Percentiles rank a stretch among this genome's conserved stretches.
These are phyloP conservation scores for Ceratocystis colombiana DNA, from an alignment of 2,329 filamentous ascomycete genomes.

Conservation along the genomic window DNA sequence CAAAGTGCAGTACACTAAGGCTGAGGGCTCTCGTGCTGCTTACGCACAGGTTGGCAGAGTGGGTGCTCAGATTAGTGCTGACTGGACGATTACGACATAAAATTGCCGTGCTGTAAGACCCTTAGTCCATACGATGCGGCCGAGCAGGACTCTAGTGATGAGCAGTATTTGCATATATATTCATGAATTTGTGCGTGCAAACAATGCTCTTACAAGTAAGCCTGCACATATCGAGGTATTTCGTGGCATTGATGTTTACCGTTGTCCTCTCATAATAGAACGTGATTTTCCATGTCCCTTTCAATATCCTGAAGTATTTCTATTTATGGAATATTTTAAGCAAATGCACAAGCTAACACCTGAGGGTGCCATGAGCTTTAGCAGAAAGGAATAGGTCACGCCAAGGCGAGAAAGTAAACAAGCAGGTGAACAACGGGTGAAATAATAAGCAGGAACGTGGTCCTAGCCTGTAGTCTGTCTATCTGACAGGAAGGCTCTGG, in stretches of 20 bases:
- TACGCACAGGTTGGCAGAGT: slow-evolving; percentile 46
- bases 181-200: too few species aligned
- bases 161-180: neutral
- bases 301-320: neutral
- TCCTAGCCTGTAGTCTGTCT: too few species aligned
- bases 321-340: neutral
- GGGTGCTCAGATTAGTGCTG: slow-evolving; percentile 42
- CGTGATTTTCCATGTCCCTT: too few species aligned
- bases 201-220: too few species aligned
- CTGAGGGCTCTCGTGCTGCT: slow-evolving; percentile 39
- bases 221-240: too few species aligned
- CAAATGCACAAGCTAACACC: neutral
- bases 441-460: neutral
- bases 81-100: slow-evolving; percentile 41
- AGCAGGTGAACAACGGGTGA: neutral
- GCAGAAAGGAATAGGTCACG: neutral
- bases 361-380: slow-evolving; percentile 2
- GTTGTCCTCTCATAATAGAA: too few species aligned
- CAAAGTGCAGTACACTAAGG: slow-evolving; percentile 50
- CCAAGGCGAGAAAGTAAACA: neutral
- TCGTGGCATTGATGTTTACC: too few species aligned
- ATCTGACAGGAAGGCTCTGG: neutral
- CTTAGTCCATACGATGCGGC: neutral
- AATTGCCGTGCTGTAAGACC: neutral
- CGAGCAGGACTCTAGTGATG: neutral